Conservation (phyloP, 176 grass and related monocot genomes). For the Saccharum officinarum region DNA sequence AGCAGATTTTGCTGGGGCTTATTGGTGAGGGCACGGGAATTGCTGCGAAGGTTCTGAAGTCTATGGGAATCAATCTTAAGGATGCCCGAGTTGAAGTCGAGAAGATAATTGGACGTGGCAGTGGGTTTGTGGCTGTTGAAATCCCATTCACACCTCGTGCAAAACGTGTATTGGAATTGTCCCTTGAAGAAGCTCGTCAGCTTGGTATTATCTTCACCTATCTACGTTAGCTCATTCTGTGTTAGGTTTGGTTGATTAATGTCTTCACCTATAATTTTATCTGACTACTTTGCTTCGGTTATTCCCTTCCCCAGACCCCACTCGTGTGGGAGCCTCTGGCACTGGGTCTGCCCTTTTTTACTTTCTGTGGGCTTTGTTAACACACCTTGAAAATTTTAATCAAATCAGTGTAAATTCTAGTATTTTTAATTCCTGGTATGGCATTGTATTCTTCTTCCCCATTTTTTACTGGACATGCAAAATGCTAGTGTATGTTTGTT, state of each 20-base stretch:
- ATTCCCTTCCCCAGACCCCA: too few species aligned
- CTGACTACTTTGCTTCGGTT: too few species aligned
- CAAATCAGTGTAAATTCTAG: not conserved
- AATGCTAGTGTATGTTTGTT: not conserved
- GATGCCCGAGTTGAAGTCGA: conserved; percentile 95
- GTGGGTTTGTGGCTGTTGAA: conserved; percentile 97
- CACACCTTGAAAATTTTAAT: not conserved
- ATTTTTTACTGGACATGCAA: not conserved
- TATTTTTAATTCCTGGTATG: not conserved
- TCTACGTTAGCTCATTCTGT: not conserved
- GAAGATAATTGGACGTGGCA: conserved; percentile 91
- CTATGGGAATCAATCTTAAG: conserved; percentile 96
- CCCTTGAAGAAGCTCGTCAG: conserved; percentile 93
- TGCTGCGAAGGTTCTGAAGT: conserved; percentile 94
- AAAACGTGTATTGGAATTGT: conserved; percentile 90
- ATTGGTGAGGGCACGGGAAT: conserved; percentile 88
- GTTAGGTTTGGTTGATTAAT: conserved; percentile 1
- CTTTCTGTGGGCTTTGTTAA: not conserved
- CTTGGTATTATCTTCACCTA: conserved; percentile 49
- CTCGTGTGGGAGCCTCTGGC: too few species aligned
- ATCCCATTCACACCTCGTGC: conserved; percentile 98
- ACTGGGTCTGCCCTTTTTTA: too few species aligned
- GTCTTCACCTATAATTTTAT: not conserved
- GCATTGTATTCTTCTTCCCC: not conserved
- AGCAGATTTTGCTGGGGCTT: conserved; percentile 88